phyloP scores from a whole-genome alignment of 208 protist genomes.

The Endotrypanum monterogeii region DNA sequence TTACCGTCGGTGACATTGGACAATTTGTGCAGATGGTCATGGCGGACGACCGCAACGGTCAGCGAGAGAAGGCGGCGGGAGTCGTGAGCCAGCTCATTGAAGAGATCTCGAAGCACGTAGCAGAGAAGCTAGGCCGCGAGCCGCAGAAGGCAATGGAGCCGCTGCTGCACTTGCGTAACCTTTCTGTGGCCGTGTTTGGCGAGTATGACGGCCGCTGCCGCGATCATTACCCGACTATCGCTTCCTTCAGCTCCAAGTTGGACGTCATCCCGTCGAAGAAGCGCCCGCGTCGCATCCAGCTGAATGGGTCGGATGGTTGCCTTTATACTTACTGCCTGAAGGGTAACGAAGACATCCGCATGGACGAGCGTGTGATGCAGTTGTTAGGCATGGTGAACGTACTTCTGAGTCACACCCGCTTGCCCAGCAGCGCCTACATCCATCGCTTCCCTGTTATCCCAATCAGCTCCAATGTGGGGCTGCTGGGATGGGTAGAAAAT shows the following conservation, averaged over 20 bases:
- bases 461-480: constrained; percentile 98
- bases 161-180: constrained; percentile 93
- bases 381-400: constrained; percentile 99
- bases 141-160: constrained; percentile 95
- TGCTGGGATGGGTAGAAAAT: constrained; percentile 99
- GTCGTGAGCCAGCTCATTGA: constrained; percentile 96
- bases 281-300: constrained; percentile 96
- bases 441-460: constrained; percentile 98
- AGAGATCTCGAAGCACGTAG: constrained; percentile 96
- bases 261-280: constrained; percentile 99
- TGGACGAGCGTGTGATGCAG: constrained; percentile 99
- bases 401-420: constrained; percentile 94
- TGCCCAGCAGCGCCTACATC: constrained; percentile 87
- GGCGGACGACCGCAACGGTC: constrained; percentile 69
- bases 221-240: constrained; percentile 93
- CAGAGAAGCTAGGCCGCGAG: constrained; percentile 93
- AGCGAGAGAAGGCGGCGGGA: constrained; percentile 80
- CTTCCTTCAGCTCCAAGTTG: constrained; percentile 94
- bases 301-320: constrained; percentile 96
- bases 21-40: constrained; percentile 86
- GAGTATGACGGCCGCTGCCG: constrained; percentile 90
- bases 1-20: constrained; percentile 90
- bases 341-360: constrained; percentile 98
- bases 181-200: constrained; percentile 98
- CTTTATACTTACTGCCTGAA: constrained; percentile 99